These are phyloP conservation scores for Trichosporon sp. DNA, from an alignment of 1,284 basidiomycete genomes.

Conservation along the genomic window DNA sequence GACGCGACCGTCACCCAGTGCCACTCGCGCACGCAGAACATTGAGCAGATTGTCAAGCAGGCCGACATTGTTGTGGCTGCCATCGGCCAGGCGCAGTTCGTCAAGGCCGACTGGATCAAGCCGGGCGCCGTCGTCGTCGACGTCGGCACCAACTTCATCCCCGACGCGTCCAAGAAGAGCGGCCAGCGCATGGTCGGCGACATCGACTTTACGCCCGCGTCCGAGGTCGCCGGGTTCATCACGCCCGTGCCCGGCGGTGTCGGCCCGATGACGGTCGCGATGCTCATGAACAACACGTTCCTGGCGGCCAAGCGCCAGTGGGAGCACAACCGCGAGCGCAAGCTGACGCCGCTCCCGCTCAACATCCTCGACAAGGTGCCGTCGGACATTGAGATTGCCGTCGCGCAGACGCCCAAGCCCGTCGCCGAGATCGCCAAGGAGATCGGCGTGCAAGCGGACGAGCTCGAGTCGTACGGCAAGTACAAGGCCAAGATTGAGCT, in stretches of 20 bases:
- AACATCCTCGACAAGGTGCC: constrained; percentile 79
- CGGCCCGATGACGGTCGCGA: constrained; percentile 98
- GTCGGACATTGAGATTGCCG: constrained; percentile 91
- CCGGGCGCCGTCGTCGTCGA: constrained; percentile 90
- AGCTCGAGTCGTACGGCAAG: constrained; percentile 90
- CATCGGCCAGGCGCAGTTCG: constrained; percentile 84
- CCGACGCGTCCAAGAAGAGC: constrained; percentile 85
- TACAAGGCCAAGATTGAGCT: constrained; percentile 98
- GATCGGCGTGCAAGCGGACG: constrained; percentile 79
- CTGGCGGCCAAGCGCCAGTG: constrained; percentile 76
- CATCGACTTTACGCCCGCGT: constrained; percentile 78
- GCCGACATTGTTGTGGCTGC: constrained; percentile 93
- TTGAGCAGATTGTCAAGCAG: constrained; percentile 71
- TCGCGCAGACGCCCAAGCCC: constrained; percentile 89
- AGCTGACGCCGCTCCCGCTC: constrained; percentile 72
- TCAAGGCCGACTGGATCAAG: constrained; percentile 94
- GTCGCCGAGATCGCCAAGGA: constrained; percentile 78
- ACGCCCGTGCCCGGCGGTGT: constrained; percentile 98
- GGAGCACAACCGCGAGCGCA: constrained; percentile 60
- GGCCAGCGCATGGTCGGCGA: constrained; percentile 96
- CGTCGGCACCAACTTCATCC: constrained; percentile 95
- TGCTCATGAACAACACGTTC: constrained; percentile 96
- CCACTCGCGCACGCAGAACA: constrained; percentile 81
- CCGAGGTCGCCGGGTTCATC: constrained; percentile 75
- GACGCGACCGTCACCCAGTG: constrained; percentile 98